Conservation (phyloP, 1,284 basidiomycete genomes). For the Moniliella sp. region DNA sequence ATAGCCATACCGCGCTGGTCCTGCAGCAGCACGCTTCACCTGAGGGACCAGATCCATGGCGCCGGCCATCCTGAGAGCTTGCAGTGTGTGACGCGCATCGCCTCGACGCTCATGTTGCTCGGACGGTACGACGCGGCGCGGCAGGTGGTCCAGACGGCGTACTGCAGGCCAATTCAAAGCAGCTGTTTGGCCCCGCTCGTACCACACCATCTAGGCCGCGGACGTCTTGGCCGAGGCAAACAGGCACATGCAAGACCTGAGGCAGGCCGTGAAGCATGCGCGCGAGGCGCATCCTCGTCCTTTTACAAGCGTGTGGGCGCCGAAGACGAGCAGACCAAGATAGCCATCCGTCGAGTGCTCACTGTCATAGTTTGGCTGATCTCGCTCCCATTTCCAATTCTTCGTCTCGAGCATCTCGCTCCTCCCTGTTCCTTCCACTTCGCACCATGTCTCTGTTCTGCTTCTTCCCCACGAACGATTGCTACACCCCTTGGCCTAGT, state of each 20-base stretch:
- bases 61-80: slow-evolving; percentile 38
- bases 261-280: slow-evolving; percentile 23
- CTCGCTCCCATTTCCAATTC: too few species aligned
- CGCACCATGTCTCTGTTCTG: too few species aligned
- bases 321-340: slow-evolving; percentile 29
- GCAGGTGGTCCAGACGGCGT: slow-evolving; percentile 15
- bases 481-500: too few species aligned
- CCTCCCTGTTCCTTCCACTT: too few species aligned
- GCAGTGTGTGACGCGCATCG: slow-evolving; percentile 36
- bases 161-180: too few species aligned
- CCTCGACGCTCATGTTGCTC: slow-evolving; percentile 19
- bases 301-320: slow-evolving; percentile 28
- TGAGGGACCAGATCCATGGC: slow-evolving; percentile 41
- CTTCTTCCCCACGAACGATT: too few species aligned
- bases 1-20: slow-evolving; percentile 35
- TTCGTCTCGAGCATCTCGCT: too few species aligned
- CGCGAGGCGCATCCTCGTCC: slow-evolving; percentile 23
- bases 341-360: too few species aligned
- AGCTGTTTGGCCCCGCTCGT: too few species aligned
- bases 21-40: slow-evolving; percentile 39
- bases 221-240: slow-evolving; percentile 28
- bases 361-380: too few species aligned
- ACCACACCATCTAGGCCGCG: slow-evolving; percentile 15
- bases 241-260: slow-evolving; percentile 28
- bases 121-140: slow-evolving; percentile 15